Conservation (phyloP, 176 grass and related monocot genomes). For the Aegilops speltoides region DNA sequence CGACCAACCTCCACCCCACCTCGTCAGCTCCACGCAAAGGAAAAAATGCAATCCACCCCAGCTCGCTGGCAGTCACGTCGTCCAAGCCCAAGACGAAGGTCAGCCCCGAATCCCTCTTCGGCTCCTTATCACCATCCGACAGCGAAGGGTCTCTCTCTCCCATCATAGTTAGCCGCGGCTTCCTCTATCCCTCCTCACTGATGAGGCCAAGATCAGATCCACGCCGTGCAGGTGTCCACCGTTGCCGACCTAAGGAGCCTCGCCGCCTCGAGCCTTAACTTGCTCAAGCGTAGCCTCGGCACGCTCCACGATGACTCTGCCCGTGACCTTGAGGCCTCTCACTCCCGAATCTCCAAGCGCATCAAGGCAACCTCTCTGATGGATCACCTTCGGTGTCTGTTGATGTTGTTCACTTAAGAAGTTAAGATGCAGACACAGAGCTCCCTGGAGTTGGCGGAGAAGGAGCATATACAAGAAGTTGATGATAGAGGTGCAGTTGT, state of each 20-base stretch:
- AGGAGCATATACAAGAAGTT: conserved; percentile 54
- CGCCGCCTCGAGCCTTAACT: conserved; percentile 39
- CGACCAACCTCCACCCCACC: too few relatives aligned
- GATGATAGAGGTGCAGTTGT: conserved; percentile 48
- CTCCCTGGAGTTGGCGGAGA: conserved; percentile 46
- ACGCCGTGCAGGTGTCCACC: not conserved
- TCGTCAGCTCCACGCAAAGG: too few relatives aligned
- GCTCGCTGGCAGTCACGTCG: conserved; percentile 35
- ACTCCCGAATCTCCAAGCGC: conserved; percentile 57
- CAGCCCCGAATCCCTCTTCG: conserved; percentile 27
- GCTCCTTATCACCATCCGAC: conserved; percentile 8
- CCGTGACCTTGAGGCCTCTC: conserved; percentile 40
- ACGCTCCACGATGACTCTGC: conserved; percentile 35
- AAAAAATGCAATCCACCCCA: too few relatives aligned
- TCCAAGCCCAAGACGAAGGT: not conserved
- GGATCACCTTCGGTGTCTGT: not conserved
- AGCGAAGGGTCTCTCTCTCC: not conserved
- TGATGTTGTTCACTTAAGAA: conserved; percentile 5
- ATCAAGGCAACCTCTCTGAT: conserved; percentile 37
- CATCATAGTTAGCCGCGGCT: conserved; percentile 7
- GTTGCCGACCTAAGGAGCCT: conserved; percentile 42
- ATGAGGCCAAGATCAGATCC: conserved; percentile 1
- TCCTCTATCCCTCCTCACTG: conserved; percentile 26
- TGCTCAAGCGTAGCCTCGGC: conserved; percentile 40
- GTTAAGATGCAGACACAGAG: conserved; percentile 59